Evolutionary conservation across 2,329 filamentous ascomycete species (phyloP).

Genomic region (Beauveria brongniartii): DNA sequence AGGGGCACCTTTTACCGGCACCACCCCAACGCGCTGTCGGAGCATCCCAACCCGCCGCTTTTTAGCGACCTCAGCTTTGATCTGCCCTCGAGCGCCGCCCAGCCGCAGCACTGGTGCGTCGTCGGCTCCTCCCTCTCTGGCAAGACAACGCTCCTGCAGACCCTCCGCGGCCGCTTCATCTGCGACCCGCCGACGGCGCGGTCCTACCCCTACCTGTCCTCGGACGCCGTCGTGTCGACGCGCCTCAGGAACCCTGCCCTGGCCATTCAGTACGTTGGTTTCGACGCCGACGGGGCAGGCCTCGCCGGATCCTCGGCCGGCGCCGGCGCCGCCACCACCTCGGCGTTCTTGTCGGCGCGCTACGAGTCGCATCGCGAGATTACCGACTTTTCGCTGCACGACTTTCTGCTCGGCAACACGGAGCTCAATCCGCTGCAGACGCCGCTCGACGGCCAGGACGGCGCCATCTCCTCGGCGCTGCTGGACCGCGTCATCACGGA

Average conservation of each 20-base stretch:
- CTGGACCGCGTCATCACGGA: conserved; percentile 60
- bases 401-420: conserved; percentile 77
- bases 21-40: conserved; percentile 49
- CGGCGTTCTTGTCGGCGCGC: conserved; percentile 77
- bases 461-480: conserved; percentile 37
- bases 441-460: conserved; percentile 34
- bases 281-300: conserved; percentile 61
- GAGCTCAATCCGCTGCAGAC: conserved; percentile 63
- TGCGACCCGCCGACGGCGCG: conserved; percentile 68
- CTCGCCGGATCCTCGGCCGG: conserved; percentile 42
- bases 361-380: conserved; percentile 84
- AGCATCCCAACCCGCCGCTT: conserved; percentile 58
- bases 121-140: conserved; percentile 71
- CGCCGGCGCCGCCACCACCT: conserved; percentile 45
- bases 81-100: conserved; percentile 48
- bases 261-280: conserved; percentile 85
- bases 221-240: conserved; percentile 43
- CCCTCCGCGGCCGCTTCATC: conserved; percentile 67
- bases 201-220: conserved; percentile 69
- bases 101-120: conserved; percentile 68
- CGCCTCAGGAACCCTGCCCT: conserved; percentile 50
- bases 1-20: conserved; percentile 79
- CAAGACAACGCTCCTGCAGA: conserved; percentile 74
- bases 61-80: conserved; percentile 65
- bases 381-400: conserved; percentile 75